A percentile compares a stretch with the other conserved stretches of the same genome.
Conservation (phyloP, 2,329 filamentous ascomycete genomes). For the Neonectria magnoliae region DNA sequence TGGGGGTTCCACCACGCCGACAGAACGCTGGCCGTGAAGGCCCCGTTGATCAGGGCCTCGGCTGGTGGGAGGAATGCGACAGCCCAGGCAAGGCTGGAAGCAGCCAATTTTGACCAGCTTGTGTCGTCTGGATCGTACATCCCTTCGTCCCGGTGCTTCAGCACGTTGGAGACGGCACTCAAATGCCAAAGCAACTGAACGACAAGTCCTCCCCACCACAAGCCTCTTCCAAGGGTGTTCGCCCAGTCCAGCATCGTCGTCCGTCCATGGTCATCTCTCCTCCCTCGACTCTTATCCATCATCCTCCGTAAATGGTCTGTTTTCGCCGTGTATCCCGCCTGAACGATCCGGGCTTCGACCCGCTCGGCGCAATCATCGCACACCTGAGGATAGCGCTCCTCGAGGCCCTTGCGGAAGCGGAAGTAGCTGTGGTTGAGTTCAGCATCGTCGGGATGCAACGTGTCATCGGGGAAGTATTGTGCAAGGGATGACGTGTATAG, state of each 20-base stretch:
- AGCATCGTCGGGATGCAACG: constrained; percentile 73
- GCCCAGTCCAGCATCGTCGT: constrained; percentile 55
- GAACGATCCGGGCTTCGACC: constrained; percentile 74
- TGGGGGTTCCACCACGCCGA: constrained; percentile 76
- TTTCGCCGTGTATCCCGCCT: constrained; percentile 82
- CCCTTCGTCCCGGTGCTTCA: constrained; percentile 43
- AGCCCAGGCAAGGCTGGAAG: constrained; percentile 27
- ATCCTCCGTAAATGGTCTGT: constrained; percentile 82
- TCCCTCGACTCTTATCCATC: constrained; percentile 71
- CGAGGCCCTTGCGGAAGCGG: constrained; percentile 76
- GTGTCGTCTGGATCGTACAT: constrained; percentile 49
- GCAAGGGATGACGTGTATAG: constrained; percentile 80
- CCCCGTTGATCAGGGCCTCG: constrained; percentile 56
- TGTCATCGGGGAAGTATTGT: constrained; percentile 78
- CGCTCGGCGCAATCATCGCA: constrained; percentile 82
- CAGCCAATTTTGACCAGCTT: constrained; percentile 27
- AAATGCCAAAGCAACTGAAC: constrained; percentile 64
- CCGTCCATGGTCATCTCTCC: constrained; percentile 37
- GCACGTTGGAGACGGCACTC: constrained; percentile 37
- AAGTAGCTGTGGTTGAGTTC: constrained; percentile 75
- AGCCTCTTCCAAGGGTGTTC: constrained; percentile 53
- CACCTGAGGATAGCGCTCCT: constrained; percentile 87
- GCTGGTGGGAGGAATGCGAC: constrained; percentile 51
- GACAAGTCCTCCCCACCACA: constrained; percentile 60
- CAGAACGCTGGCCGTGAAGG: constrained; percentile 59